Evolutionary conservation across 2,329 filamentous ascomycete genomes (phyloP).

Genomic region (Pseudogymnoascus verrucosus): DNA sequence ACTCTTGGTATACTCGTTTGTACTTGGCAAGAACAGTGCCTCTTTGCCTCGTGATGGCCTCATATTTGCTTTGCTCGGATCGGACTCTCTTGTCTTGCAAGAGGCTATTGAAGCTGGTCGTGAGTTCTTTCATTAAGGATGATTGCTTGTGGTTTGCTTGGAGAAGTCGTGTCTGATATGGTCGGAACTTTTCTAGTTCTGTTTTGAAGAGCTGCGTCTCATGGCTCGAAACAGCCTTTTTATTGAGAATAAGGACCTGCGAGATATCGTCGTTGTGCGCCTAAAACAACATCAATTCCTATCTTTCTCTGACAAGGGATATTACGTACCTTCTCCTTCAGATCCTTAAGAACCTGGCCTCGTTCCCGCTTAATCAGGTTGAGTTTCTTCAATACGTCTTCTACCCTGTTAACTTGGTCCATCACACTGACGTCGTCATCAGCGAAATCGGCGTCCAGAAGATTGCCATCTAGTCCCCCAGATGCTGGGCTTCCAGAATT

Average conservation of each 20-base stretch:
- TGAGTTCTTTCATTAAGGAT: conserved; percentile 89
- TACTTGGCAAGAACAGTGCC: conserved; percentile 77
- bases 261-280: conserved; percentile 96
- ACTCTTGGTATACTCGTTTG: conserved; percentile 85
- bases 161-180: conserved; percentile 82
- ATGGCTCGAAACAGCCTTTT: conserved; percentile 88
- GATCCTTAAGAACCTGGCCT: conserved; percentile 84
- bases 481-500: conserved; percentile 50
- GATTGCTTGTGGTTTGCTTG: conserved; percentile 95
- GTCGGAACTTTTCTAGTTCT: conserved; percentile 94
- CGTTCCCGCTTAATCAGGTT: conserved; percentile 89
- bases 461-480: conserved; percentile 58
- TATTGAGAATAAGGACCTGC: conserved; percentile 93
- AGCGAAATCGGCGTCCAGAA: conserved; percentile 87
- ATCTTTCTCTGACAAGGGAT: neutral
- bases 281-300: conserved; percentile 36
- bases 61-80: conserved; percentile 91
- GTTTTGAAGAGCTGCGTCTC: conserved; percentile 89
- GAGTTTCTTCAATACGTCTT: conserved; percentile 83
- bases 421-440: conserved; percentile 73
- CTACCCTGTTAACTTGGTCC: conserved; percentile 82
- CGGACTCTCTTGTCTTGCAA: conserved; percentile 91
- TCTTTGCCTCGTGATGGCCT: conserved; percentile 74
- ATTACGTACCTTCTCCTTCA: conserved; percentile 81
- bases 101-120: conserved; percentile 74